Conservation (phyloP, 352 stramenopile species). For the Aphanomyces cochlioides region DNA sequence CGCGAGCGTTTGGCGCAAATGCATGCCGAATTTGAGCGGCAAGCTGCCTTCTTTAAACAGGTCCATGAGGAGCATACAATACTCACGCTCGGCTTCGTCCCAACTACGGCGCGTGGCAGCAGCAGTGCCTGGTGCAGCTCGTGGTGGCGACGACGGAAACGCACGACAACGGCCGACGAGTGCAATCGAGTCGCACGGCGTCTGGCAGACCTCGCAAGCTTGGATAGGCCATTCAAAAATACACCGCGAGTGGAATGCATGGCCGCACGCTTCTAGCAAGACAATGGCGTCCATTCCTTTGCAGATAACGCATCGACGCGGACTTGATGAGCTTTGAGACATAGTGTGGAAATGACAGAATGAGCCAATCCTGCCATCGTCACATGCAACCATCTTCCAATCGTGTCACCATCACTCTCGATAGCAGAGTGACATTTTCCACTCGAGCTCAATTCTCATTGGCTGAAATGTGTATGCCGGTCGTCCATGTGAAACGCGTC, state of each 20-base stretch:
- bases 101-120: conserved; percentile 42
- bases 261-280: conserved; percentile 61
- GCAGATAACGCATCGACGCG: conserved; percentile 55
- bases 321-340: not conserved
- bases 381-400: not conserved
- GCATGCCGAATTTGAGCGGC: conserved; percentile 60
- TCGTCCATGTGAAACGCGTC: conserved; percentile 2
- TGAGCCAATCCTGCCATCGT: conserved; percentile 6
- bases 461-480: conserved; percentile 14
- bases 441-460: conserved; percentile 17
- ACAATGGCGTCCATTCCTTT: conserved; percentile 66
- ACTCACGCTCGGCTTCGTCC: conserved; percentile 69
- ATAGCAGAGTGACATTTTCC: conserved; percentile 16
- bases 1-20: conserved; percentile 69
- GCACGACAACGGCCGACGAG: not conserved
- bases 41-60: conserved; percentile 70
- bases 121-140: not conserved
- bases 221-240: conserved; percentile 63
- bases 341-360: not conserved
- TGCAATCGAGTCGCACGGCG: not conserved
- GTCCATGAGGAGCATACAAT: conserved; percentile 79
- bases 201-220: conserved; percentile 61
- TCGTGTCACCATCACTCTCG: conserved; percentile 16
- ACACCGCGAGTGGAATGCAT: conserved; percentile 74
- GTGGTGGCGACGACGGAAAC: not conserved